Base-by-base conservation (phyloP, 352 stramenopile genomes). In the Nannochloropsis limnetica region DNA sequence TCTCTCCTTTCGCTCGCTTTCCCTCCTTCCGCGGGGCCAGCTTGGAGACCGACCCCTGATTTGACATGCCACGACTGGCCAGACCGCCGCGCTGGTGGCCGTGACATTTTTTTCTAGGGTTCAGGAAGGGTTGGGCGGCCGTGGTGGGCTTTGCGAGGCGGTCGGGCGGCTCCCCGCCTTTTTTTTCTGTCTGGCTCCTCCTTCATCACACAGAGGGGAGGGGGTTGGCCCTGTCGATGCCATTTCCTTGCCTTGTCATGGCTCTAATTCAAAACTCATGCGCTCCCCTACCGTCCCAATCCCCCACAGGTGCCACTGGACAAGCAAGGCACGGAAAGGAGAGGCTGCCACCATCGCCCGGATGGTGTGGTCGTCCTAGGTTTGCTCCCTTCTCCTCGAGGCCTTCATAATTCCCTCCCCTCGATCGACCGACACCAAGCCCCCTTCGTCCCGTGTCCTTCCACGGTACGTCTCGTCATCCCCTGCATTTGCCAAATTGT, bases 401-500 rank as follows among this genome's bases (percentile, higher is more conserved):
- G 61, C n/a, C 61, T 74, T 74, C 61, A 68, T n/a, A 25, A 25
- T 74, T 22, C 61, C n/a, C 17, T 74, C n/a, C 22, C 61, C 61
- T 74, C 61, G 61, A 74, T 29, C 15, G 61, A 25, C n/a, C 15
- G 61, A 25, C n/a, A 74, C 3, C n/a, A 29, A 29, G 61, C 3
- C 61, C 61, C 61, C 22, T 31, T 17, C 25, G n/a, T 74, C 61
- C 8, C 4, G n/a, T 74, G n/a, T 74, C 5, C n/a, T n/a, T n/a
- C n/a, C n/a, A n/a, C 37, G 37, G 37, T 49, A 49, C 37, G 37
- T 49, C 37, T 49, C 8, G 17, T 44, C 32, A 44, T 44, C 32
- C 9, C 32, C 32, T 44, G 9, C 3, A 9, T 44, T 44, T 44
- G 32, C 32, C 32, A 44, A 1, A 49, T 17, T 49, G 37, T 15